Evolutionary conservation across 257 asterid genomes (phyloP).

Genomic region (Capsicum rhomboideum): DNA sequence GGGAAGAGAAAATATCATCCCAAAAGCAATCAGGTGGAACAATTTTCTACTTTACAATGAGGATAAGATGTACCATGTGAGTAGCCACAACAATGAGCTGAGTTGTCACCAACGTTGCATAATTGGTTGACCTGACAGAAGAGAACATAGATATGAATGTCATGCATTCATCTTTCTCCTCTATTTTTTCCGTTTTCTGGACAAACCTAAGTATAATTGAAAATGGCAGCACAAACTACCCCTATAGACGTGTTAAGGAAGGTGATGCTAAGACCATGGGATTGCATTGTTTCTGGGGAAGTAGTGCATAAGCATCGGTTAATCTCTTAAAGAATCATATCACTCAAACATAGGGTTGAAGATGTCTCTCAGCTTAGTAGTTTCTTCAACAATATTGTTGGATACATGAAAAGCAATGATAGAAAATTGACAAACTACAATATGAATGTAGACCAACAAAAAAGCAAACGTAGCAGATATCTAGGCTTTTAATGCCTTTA

Average conservation of each 20-base stretch:
- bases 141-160: constrained; percentile 6
- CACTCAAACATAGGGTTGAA: neutral
- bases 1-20: constrained; percentile 10
- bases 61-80: constrained; percentile 60
- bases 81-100: constrained; percentile 78
- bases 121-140: constrained; percentile 77
- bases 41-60: neutral
- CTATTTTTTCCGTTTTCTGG: neutral
- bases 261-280: neutral
- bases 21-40: neutral
- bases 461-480: too few species aligned
- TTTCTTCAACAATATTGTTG: neutral
- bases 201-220: neutral
- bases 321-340: neutral
- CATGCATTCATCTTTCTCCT: neutral
- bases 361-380: neutral
- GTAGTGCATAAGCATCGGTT: neutral
- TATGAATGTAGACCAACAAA: neutral
- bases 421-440: neutral
- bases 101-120: constrained; percentile 79
- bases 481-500: neutral
- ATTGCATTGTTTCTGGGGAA: neutral
- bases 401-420: neutral
- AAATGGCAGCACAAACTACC: neutral
- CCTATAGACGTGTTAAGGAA: neutral